A percentile compares a stretch with the other conserved stretches of the same genome.
These are phyloP conservation scores for Carnegiea gigantea DNA, from an alignment of 179 eudicot species.

Conservation along the genomic window DNA sequence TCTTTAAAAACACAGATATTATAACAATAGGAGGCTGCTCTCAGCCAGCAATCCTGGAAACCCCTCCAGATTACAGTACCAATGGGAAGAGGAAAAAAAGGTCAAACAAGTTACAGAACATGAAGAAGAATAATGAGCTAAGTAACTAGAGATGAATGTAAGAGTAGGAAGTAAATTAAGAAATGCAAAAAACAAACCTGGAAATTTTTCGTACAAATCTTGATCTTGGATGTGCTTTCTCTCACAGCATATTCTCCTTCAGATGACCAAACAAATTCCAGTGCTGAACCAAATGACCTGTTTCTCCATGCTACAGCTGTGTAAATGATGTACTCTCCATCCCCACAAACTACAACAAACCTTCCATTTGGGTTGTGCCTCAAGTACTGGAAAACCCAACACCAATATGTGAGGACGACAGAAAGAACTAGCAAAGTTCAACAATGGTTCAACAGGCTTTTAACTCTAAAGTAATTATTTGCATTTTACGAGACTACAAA, in stretches of 20 bases:
- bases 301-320: conserved; percentile 99
- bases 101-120: not conserved
- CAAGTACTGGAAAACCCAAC: conserved; percentile 48
- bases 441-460: not conserved
- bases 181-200: conserved; percentile 46
- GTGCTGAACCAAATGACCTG: conserved; percentile 92
- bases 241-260: conserved; percentile 98
- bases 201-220: conserved; percentile 80
- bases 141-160: conserved; percentile 3
- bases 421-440: not conserved
- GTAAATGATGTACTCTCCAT: conserved; percentile 91
- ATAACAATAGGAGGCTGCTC: not conserved
- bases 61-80: not conserved
- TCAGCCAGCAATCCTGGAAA: not conserved
- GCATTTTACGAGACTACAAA: not conserved
- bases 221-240: conserved; percentile 95
- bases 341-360: conserved; percentile 97
- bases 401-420: conserved; percentile 14
- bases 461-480: not conserved
- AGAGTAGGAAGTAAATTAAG: not conserved
- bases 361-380: conserved; percentile 98
- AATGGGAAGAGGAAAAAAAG: not conserved
- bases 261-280: conserved; percentile 93
- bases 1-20: not conserved
- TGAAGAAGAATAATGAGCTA: not conserved